Evolutionary conservation across 164 flowering plant species (phyloP), one percentile per base, ranked within the genome.

Genomic region (Cinnamomum chago): DNA sequence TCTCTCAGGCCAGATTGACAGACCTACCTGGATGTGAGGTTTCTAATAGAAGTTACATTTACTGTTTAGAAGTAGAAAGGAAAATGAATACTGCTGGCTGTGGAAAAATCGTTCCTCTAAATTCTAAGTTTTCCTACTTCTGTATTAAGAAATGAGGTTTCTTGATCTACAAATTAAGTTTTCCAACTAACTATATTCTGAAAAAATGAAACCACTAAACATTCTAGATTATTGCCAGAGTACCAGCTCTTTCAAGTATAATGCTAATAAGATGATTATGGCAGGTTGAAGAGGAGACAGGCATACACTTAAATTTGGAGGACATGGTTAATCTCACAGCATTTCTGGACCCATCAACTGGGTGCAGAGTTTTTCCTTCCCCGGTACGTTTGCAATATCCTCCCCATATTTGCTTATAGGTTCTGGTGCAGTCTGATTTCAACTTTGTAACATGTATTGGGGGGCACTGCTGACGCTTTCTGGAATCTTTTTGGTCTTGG

Each of bases 211-310:
- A 24, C 33, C 11, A 25, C 3, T 14, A 64, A 11, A 17, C 27
- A 64, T 67, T 20, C 23, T 25, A 67, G 17, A 25, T 17, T 28
- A 7, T 30, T 25, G 9, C 40, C 27, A 12, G 18, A 30, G 28
- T 5, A 17, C 47, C 1, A 20, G 23, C 47, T 28, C 9, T 67
- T 67, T 14, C 47, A 67, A 30, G n/a, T 62, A 28, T 75, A 62
- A 60, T 24, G 17, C 64, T 51, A 69, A 68, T 73, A 62, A 23
- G 72, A 67, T 78, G 66, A 52, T 11, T 69, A 17, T 85, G 77
- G 73, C 89, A 95, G 98, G 97, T 93, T 73, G 96, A 93, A 80
- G 99, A 95, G 84, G 99, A 95, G 86, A 89, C 80, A 72, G 98
- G 98, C n/a, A 88, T 95, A 67, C 78, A 80, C 58, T 80, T 95